Percentiles rank a stretch among this genome's conserved stretches.
phyloP scores from a whole-genome alignment of 306 rosid species.

The Cucumis melo region DNA sequence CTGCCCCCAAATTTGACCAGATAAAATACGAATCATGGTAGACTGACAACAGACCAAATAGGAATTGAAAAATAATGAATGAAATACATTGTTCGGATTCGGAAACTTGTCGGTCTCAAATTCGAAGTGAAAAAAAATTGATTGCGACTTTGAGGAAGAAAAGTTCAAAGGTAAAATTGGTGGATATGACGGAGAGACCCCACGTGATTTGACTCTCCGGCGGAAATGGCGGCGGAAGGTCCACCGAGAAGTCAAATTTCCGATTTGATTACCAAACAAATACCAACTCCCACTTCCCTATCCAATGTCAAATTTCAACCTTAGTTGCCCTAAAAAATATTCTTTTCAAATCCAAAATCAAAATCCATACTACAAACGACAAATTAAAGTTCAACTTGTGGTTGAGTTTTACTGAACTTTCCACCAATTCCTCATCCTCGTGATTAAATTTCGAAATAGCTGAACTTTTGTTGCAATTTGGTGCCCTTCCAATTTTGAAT shows the following conservation, averaged over 20 bases:
- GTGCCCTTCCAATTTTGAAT: too few relatives aligned
- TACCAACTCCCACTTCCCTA: neutral
- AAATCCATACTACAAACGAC: neutral
- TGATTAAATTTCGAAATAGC: neutral
- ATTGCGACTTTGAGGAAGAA: neutral
- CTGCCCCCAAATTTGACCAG: conserved; percentile 8
- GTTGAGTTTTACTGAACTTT: neutral
- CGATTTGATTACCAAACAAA: neutral
- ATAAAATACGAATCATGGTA: neutral
- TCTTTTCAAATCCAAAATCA: neutral
- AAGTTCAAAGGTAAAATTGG: neutral
- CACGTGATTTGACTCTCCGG: neutral
- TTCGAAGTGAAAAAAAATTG: neutral
- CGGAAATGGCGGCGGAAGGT: neutral
- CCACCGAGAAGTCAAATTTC: neutral
- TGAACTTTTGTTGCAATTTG: neutral
- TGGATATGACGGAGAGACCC: neutral
- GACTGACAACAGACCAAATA: neutral
- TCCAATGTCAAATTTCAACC: neutral
- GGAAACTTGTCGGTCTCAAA: neutral
- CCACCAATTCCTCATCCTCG: neutral
- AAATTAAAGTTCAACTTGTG: neutral
- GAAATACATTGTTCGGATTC: neutral
- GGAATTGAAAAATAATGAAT: conserved; percentile 1
- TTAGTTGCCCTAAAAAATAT: neutral